phyloP scores from a whole-genome alignment of 371 early-diverging fungal species.

The Nosema muscidifuracis region DNA sequence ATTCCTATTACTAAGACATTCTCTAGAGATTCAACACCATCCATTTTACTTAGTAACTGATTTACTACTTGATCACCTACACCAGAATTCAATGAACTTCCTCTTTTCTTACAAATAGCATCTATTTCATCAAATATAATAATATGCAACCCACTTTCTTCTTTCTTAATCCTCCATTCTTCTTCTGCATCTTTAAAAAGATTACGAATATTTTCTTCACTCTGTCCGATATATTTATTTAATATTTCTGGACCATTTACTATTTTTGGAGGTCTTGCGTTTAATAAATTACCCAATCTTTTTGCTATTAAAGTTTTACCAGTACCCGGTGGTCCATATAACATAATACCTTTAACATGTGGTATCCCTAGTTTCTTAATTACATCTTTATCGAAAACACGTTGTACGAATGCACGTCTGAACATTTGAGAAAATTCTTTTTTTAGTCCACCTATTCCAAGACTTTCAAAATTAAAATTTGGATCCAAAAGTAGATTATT shows the following conservation, averaged over 20 bases:
- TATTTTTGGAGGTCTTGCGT: slow-evolving; percentile 85
- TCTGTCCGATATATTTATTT: slow-evolving; percentile 96
- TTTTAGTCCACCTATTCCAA: slow-evolving; percentile 98
- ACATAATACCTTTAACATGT: slow-evolving; percentile 82
- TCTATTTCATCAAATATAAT: slow-evolving; percentile 99
- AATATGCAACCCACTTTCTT: slow-evolving; percentile 84
- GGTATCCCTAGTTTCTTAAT: slow-evolving; percentile 90
- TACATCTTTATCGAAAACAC: slow-evolving; percentile 86
- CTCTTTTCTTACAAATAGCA: slow-evolving; percentile 97
- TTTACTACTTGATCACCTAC: slow-evolving; percentile 97
- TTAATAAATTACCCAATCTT: slow-evolving; percentile 94
- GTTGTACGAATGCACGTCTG: slow-evolving; percentile 94
- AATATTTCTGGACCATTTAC: slow-evolving; percentile 96
- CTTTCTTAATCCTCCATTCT: slow-evolving; percentile 82
- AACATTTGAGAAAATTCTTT: slow-evolving; percentile 90
- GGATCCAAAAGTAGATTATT: slow-evolving; percentile 66
- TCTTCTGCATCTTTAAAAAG: slow-evolving; percentile 90
- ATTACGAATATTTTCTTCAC: slow-evolving; percentile 94
- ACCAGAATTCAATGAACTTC: slow-evolving; percentile 82
- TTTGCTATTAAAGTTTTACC: slow-evolving; percentile 98
- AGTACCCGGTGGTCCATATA: slow-evolving; percentile 85
- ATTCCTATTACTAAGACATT: slow-evolving; percentile 65
- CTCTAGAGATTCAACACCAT: slow-evolving; percentile 61
- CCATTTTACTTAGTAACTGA: slow-evolving; percentile 84
- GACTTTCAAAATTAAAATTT: slow-evolving; percentile 89